Evolutionary conservation across 2,329 filamentous ascomycete genomes (phyloP).

Genomic region (Periconia macrospinosa): DNA sequence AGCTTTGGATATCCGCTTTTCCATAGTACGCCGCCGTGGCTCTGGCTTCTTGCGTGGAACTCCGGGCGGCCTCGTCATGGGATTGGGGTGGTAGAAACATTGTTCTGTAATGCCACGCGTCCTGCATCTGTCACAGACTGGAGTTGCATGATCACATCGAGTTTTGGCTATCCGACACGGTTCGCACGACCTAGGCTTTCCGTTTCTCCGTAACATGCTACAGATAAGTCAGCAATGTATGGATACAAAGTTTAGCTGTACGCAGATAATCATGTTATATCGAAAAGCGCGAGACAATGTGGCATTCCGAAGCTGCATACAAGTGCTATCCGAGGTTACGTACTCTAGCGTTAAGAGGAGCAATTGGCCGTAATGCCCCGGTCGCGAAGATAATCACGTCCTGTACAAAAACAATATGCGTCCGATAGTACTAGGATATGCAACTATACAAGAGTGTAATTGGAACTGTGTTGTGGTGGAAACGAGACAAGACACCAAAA

Average conservation of each 20-base stretch:
- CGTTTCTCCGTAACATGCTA: constrained; percentile 39
- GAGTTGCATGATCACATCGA: constrained; percentile 37
- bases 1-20: constrained; percentile 17
- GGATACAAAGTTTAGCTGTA: background rate
- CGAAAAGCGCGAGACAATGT: background rate
- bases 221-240: background rate
- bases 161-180: constrained; percentile 42
- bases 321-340: background rate
- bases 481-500: too few species aligned
- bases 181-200: constrained; percentile 40
- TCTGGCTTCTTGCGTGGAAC: constrained; percentile 40
- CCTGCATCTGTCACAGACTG: constrained; percentile 38
- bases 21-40: constrained; percentile 27
- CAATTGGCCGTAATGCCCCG: too few species aligned
- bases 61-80: constrained; percentile 41
- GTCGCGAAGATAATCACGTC: too few species aligned
- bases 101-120: constrained; percentile 35
- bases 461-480: too few species aligned
- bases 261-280: background rate
- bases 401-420: too few species aligned
- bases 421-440: too few species aligned
- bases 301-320: background rate
- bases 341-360: background rate
- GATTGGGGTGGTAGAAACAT: constrained; percentile 42
- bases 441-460: too few species aligned